These are phyloP conservation scores for Heritiera littoralis DNA, from an alignment of 345 rosid species.

Conservation along the genomic window DNA sequence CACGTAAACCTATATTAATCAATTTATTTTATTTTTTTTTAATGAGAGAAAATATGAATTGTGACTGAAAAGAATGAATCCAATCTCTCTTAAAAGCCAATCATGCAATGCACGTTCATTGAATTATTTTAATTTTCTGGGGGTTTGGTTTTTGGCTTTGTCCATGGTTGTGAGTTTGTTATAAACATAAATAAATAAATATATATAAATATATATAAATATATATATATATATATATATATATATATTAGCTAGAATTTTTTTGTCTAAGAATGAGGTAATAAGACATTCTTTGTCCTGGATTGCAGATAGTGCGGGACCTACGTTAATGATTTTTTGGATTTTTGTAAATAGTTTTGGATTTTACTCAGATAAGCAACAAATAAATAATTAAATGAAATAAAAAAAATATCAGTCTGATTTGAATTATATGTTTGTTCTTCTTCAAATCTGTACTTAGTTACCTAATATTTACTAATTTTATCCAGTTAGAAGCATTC, in stretches of 20 bases:
- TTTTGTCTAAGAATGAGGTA: constrained; percentile 2
- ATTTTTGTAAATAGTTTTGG: neutral
- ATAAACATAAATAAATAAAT: neutral
- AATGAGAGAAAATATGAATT: neutral
- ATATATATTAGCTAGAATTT: neutral
- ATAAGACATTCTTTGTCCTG: constrained; percentile 17
- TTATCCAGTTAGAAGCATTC: too few relatives aligned
- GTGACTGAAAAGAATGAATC: neutral
- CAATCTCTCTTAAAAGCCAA: neutral
- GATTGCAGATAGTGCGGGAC: constrained; percentile 12
- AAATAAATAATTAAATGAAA: neutral
- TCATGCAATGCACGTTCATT: constrained; percentile 18
- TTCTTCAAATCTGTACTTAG: neutral
- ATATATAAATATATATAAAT: too few relatives aligned
- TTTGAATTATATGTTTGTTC: neutral
- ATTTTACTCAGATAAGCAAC: neutral
- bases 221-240: too few relatives aligned
- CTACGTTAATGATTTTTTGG: neutral
- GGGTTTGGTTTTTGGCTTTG: neutral
- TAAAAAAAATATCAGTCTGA: neutral
- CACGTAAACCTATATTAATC: neutral
- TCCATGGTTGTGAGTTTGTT: neutral
- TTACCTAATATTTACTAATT: too few relatives aligned
- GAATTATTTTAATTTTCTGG: neutral
- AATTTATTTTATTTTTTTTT: neutral